Base-by-base conservation (phyloP, 345 rosid genomes). In the Odontarrhena argentea region DNA sequence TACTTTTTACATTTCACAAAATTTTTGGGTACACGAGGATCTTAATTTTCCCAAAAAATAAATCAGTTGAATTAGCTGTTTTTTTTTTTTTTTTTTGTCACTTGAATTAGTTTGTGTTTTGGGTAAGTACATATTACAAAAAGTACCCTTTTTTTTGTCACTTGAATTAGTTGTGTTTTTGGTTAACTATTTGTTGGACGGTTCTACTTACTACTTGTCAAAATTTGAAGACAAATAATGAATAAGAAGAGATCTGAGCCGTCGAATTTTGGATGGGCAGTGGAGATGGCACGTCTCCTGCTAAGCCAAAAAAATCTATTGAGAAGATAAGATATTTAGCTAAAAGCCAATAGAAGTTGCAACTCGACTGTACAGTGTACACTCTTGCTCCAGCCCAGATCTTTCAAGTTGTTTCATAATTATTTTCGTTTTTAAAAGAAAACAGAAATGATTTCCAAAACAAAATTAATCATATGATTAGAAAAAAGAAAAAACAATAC, bases 241-340 rank as follows among this genome's bases (percentile, higher is more conserved):
- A 3, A 24, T 22, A 40, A 67, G 70, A 68, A 58, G 69, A 51
- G 62, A 70, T 74, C 81, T 55, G 22, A 68, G 41, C 79, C 79
- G 76, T 70, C 6, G 7, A 70, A 52, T 47, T 48, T 66, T 45
- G 60, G 44, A 56, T 50, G 81, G 76, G 14, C 60, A 44, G 58
- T 44, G 67, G 41, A 51, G 74, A 55, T 60, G 78, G 76, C 76
- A 66, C 77, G 77, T 74, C 58, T 60, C 61, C 47, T 64, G 51
- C 22, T 42, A 40, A 55, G 65, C 65, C 22, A 22, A 45, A 52
- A 61, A 61, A 68, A 57, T 69, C 74, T 61, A 9, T 36, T 18
- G 55, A 35, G 32, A 72, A 32, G 67, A 65, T 58, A 73, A 53
- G 71, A 73, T 73, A 59, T 42, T 43, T 35, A 10, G 14, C 76